phyloP scores from a whole-genome alignment of 768 basidiomycete species.

The Termitomyces titanicus region DNA sequence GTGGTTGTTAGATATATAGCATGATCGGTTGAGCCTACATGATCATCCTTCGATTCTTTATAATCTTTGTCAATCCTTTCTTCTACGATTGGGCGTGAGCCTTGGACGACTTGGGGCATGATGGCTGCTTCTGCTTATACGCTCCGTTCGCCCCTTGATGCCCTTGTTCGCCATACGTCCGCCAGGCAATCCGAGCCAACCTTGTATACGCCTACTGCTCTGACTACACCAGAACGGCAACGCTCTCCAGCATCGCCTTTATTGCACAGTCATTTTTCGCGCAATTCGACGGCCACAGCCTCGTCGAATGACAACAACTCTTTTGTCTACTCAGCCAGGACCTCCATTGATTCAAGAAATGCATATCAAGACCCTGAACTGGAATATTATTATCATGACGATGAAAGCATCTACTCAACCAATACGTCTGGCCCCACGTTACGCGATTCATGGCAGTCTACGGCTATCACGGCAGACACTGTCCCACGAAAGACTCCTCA shows the following conservation, averaged over 20 bases:
- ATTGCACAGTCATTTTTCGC: conserved; percentile 44
- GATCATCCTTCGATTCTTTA: not conserved
- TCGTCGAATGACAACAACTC: conserved; percentile 35
- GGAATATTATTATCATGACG: conserved; percentile 32
- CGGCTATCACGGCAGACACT: conserved; percentile 12
- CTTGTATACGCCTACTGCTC: conserved; percentile 8
- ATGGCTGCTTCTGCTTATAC: conserved; percentile 19
- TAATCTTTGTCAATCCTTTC: not conserved
- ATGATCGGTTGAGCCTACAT: not conserved
- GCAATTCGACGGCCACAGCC: conserved; percentile 37
- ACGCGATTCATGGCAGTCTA: conserved; percentile 40
- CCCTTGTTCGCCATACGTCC: conserved; percentile 53
- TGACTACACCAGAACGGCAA: conserved; percentile 6
- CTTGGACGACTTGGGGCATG: not conserved
- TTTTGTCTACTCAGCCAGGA: conserved; percentile 26
- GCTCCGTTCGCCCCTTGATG: conserved; percentile 51
- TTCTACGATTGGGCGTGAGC: not conserved
- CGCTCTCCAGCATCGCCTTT: conserved; percentile 35
- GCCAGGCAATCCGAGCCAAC: conserved; percentile 30
- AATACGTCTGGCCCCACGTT: conserved; percentile 23
- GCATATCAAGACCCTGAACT: conserved; percentile 28
- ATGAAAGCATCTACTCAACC: conserved; percentile 41
- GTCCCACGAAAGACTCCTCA: not conserved
- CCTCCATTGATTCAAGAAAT: conserved; percentile 24
- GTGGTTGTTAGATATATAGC: not conserved